Evolutionary conservation across 495 filamentous ascomycete species (phyloP), one percentile per base, ranked within the genome.

Genomic region (Glonium stellatum): DNA sequence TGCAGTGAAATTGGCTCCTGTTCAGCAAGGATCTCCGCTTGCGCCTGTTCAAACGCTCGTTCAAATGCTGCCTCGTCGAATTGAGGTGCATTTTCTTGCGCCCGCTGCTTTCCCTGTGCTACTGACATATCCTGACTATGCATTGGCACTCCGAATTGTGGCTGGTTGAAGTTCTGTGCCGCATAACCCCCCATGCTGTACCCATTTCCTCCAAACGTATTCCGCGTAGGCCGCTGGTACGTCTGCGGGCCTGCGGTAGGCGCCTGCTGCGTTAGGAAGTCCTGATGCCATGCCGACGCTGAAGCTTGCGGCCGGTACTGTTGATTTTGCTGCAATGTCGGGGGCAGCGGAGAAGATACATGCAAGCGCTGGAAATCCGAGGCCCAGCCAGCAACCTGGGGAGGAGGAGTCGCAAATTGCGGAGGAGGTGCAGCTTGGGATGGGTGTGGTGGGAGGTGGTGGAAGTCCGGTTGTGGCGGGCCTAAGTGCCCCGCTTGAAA

Each of bases 51-150:
- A 67, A 87, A 87, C 4, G 84, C 84, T 39, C 74, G 75, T 60
- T 82, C 83, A 65, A 87, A 87, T 0, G 84, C 84, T 23, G 78
- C 79, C 59, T 85, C 82, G 61, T 87, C 81, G 64, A 82, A 83
- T 25, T 64, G 47, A 15, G 60, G 59, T 8, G 55, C 54, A 9
- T 42, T 62, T 1, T 67, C 62, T 47, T 61, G 48, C 8, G 53
- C 31, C 22, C 59, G 54, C 49, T 67, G 66, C 34, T 69, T 64
- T 18, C 67, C 67, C 57, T 67, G 61, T 46, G 60, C 60, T 42
- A 58, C 51, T 12, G 54, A 23, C 22, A 46, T 50, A 46, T 63
- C 36, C 22, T 27, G 46, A n/a, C 13, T 46, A 18, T 55, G 34
- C 34, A 55, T 61, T 27, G 48, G 42, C 8, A 3, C 18, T 23